Evolutionary conservation across 495 filamentous ascomycete genomes (phyloP).

Genomic region (Usnea hakonensis): DNA sequence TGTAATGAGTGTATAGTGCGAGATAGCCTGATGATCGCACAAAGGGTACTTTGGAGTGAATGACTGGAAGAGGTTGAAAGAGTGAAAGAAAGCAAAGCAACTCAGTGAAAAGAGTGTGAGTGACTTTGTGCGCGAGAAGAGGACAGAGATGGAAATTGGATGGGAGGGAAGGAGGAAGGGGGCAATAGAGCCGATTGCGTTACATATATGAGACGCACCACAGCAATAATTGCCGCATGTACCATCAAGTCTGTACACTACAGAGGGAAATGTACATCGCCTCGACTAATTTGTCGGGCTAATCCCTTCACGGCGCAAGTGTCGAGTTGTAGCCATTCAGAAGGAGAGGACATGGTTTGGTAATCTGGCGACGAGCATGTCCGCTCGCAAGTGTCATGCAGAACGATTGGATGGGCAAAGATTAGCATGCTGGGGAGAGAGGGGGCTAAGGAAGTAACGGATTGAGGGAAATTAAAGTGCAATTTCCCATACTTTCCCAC

Average conservation of each 20-base stretch:
- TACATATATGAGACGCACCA: conserved; percentile 15
- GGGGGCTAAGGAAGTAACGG: no score
- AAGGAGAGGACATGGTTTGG: neutral
- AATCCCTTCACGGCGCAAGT: neutral
- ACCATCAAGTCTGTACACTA: neutral
- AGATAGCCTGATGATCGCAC: conserved; percentile 3
- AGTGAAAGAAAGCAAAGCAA: neutral
- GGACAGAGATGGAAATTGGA: no score
- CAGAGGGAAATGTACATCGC: neutral
- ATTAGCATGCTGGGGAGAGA: no score
- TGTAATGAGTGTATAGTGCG: neutral
- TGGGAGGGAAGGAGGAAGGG: neutral
- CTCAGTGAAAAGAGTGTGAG: conserved; percentile 1
- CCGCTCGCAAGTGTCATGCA: neutral
- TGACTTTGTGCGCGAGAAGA: neutral
- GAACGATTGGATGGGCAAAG: neutral
- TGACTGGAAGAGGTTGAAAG: conserved; percentile 6
- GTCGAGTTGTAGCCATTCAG: conserved; percentile 3
- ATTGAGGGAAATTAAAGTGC: neutral
- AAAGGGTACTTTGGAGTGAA: conserved; percentile 3
- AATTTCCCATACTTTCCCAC: conserved; percentile 3
- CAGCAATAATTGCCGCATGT: conserved; percentile 13
- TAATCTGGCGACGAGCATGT: neutral
- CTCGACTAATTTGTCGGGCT: neutral
- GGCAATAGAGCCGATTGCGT: conserved; percentile 3